These are phyloP conservation scores for Dioszegia crocea DNA, from an alignment of 768 basidiomycete species.

Conservation along the genomic window DNA sequence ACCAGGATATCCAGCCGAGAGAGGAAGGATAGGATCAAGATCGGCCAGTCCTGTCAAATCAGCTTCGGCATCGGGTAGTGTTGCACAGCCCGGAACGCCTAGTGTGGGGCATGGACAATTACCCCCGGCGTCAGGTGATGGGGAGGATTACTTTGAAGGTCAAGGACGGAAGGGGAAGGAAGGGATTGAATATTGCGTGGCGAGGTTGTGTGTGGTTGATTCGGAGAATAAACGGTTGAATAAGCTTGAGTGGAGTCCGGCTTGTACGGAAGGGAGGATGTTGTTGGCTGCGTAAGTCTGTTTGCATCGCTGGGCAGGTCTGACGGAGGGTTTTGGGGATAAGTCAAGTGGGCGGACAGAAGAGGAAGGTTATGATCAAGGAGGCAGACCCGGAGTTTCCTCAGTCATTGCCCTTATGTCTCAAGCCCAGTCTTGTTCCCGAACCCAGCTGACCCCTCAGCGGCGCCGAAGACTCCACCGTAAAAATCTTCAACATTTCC, in stretches of 20 bases:
- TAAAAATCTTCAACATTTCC: conserved; percentile 40
- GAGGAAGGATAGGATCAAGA: conserved; percentile 5
- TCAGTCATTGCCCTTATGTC: no score
- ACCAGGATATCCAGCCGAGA: conserved; percentile 23
- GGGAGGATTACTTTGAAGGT: conserved; percentile 35
- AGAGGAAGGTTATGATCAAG: no score
- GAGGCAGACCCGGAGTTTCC: no score
- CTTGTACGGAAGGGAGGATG: conserved; percentile 24
- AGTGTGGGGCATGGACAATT: not conserved
- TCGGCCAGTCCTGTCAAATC: conserved; percentile 5
- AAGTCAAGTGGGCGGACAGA: no score
- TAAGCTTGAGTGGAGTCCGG: conserved; percentile 35
- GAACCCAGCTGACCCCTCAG: conserved; percentile 24
- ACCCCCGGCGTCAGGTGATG: conserved; percentile 6
- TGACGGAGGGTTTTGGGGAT: no score
- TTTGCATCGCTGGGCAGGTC: no score
- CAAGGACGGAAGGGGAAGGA: conserved; percentile 15
- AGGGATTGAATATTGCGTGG: conserved; percentile 22
- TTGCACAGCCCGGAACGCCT: not conserved
- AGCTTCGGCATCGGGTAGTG: no score
- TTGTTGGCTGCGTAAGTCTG: conserved; percentile 40
- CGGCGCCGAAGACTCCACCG: conserved; percentile 42
- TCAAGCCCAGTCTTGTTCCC: no score
- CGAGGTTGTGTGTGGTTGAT: conserved; percentile 21
- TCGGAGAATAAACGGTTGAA: conserved; percentile 39